Evolutionary conservation across 768 basidiomycete genomes (phyloP).

Genomic region (Tylopilus balloui): DNA sequence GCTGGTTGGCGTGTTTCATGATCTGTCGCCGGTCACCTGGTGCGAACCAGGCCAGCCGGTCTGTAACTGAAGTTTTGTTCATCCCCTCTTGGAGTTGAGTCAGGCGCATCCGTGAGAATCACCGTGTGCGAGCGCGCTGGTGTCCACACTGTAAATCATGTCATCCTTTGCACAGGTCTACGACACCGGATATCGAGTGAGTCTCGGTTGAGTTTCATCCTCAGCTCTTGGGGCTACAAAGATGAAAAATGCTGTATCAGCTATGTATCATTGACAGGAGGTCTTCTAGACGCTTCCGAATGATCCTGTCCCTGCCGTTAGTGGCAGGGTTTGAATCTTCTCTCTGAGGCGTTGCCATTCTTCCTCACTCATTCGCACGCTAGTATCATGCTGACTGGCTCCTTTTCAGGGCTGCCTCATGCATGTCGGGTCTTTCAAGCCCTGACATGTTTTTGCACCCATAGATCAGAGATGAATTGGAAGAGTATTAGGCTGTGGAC

Average conservation of each 20-base stretch:
- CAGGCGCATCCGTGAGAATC: not conserved
- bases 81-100: too few species aligned
- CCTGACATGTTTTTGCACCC: not conserved
- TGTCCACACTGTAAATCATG: not conserved
- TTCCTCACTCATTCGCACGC: not conserved
- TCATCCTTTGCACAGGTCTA: not conserved
- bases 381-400: constrained; percentile 10
- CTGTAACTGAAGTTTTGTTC: too few species aligned
- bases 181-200: constrained; percentile 1
- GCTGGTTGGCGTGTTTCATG: not conserved
- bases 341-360: constrained; percentile 26
- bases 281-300: constrained; percentile 27
- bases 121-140: too few species aligned
- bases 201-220: not conserved
- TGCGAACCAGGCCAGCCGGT: too few species aligned
- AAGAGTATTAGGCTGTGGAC: not conserved
- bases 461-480: not conserved
- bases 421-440: too few species aligned
- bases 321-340: constrained; percentile 28
- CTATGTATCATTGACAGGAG: constrained; percentile 19
- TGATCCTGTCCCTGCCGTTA: constrained; percentile 20
- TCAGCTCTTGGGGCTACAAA: not conserved
- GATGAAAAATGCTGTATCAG: constrained; percentile 27
- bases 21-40: too few species aligned
- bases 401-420: not conserved